Conservation (phyloP, 2,329 filamentous ascomycete genomes). For the Fusarium hainanense region DNA sequence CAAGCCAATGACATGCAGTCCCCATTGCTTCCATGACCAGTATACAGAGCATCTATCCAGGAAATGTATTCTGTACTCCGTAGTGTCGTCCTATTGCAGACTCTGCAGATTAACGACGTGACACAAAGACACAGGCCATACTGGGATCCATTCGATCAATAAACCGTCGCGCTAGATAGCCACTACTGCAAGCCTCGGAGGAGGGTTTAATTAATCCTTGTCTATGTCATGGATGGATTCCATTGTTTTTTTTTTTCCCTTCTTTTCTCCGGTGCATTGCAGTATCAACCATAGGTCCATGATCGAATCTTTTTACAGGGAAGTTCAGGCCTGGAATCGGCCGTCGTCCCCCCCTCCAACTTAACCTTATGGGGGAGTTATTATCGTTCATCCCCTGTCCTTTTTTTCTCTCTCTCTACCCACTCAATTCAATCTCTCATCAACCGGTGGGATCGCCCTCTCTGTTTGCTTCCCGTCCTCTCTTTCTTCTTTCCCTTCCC, state of each 20-base stretch:
- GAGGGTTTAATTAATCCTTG: conserved; percentile 33
- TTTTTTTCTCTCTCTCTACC: conserved; percentile 5
- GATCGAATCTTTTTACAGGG: neutral
- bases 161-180: conserved; percentile 43
- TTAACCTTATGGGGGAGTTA: conserved; percentile 3
- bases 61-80: neutral
- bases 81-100: neutral
- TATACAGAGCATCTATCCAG: neutral
- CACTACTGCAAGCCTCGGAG: conserved; percentile 41
- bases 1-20: neutral
- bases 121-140: conserved; percentile 1
- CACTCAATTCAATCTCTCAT: conserved; percentile 29
- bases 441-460: conserved; percentile 28
- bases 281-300: conserved; percentile 6
- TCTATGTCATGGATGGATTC: neutral
- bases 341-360: neutral
- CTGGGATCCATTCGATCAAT: conserved; percentile 42
- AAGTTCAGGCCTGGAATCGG: conserved; percentile 11
- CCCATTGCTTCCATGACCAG: neutral
- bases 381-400: conserved; percentile 3
- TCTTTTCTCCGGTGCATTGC: conserved; percentile 2
- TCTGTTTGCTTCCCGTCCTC: conserved; percentile 3
- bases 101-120: conserved; percentile 1
- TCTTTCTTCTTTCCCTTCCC: conserved; percentile 11
- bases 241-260: neutral